Evolutionary conservation across 306 rosid genomes (phyloP), one percentile per base, ranked within the genome.

Genomic region (Vigna mungo): DNA sequence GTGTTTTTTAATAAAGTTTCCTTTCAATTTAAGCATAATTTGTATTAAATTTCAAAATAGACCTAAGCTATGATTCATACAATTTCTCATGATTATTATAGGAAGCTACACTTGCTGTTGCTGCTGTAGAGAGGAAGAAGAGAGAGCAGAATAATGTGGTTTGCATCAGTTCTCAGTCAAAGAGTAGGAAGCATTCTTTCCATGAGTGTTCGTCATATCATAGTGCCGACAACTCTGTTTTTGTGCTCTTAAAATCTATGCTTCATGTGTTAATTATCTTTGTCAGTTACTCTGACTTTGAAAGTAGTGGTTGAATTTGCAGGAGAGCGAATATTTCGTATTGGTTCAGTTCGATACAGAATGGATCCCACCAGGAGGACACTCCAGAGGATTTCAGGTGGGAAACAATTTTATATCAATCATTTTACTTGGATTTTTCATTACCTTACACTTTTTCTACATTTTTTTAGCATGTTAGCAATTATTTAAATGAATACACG

Each of bases 61-160:
- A 32, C 16, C 53, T 56, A 43, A 53, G 44, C 20, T 32, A n/a
- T 14, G 48, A 39, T 69, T 76, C 43, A 34, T 58, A 71, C 12
- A 64, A 62, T 81, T 82, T 58, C 54, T 79, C 27, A n/a, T 85
- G 37, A n/a, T 52, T 51, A 72, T 83, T 71, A 32, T 77, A 92
- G 97, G 97, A 95, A 87, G 97, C 99, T 68, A 95, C 99, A 46
- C 91, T 81, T 70, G 97, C 97, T 67, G 99, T 92, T 84, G 99
- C 96, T 89, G 99, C 88, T 6, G 99, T 83, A 41, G 96, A 92
- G 84, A 95, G 74, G 90, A 89, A 86, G 89, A 92, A 86, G 83
- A 95, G 96, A 80, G 97, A 92, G 76, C 90, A 82, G 80, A 87
- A 84, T 81, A 87, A 80, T 70, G 82, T 43, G 59, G 84, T 88